Evolutionary conservation across 768 basidiomycete genomes (phyloP).

Genomic region (Kwoniella botswanensis): DNA sequence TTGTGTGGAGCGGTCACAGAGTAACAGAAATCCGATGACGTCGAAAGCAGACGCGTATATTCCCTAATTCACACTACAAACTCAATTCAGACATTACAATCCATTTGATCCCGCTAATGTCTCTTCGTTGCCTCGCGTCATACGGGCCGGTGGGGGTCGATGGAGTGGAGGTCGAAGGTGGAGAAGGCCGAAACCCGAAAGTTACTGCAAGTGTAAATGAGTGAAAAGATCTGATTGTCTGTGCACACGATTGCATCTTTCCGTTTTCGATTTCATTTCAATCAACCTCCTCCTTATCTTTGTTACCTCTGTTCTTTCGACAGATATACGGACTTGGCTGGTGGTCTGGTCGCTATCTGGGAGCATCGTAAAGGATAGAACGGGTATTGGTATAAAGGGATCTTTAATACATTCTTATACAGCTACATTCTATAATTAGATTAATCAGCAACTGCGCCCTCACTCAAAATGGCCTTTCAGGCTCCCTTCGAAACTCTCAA

Average conservation of each 20-base stretch:
- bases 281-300: background rate
- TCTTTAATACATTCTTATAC: background rate
- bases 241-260: background rate
- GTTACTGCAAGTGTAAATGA: background rate
- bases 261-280: background rate
- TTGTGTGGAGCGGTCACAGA: slow-evolving; percentile 8
- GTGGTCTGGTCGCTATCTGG: background rate
- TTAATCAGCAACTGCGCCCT: background rate
- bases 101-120: slow-evolving; percentile 7
- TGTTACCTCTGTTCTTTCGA: background rate
- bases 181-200: background rate
- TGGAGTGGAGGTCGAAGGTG: background rate
- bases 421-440: background rate
- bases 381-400: background rate
- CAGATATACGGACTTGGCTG: background rate
- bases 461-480: slow-evolving; percentile 18
- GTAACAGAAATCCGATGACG: slow-evolving; percentile 12
- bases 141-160: background rate
- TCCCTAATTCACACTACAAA: background rate
- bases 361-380: background rate
- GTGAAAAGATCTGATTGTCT: background rate
- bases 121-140: background rate
- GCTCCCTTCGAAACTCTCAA: slow-evolving; percentile 10
- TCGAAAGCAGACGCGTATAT: slow-evolving; percentile 13
- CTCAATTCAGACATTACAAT: background rate